Conservation (phyloP, 345 rosid genomes). For the Camelina sativa region DNA sequence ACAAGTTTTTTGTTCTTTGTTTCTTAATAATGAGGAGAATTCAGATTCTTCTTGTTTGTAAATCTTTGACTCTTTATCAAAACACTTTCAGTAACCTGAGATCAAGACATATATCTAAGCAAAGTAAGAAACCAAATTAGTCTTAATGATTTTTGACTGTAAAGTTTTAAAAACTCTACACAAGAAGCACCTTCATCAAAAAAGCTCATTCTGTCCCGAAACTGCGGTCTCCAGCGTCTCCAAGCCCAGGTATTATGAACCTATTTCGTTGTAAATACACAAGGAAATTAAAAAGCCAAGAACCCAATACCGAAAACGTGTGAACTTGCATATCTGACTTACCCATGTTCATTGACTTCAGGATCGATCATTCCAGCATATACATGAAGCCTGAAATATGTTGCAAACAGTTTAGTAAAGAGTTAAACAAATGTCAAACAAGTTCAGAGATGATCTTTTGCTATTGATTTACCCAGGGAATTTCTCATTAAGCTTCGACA, state of each 20-base stretch:
- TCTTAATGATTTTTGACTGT: background rate
- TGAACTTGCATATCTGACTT: conserved; percentile 25
- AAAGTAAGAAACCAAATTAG: background rate
- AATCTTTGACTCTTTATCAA: background rate
- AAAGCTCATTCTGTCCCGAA: conserved; percentile 62
- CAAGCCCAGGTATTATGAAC: conserved; percentile 95
- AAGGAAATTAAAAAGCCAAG: background rate
- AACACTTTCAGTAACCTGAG: background rate
- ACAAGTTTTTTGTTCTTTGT: conserved; percentile 11
- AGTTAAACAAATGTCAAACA: conserved; percentile 1
- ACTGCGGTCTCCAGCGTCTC: conserved; percentile 98
- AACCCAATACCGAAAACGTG: background rate
- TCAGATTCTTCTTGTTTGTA: background rate
- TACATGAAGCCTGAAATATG: conserved; percentile 76
- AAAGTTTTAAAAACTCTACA: background rate
- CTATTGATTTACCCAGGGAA: conserved; percentile 79
- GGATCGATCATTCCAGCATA: conserved; percentile 94
- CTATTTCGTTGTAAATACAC: conserved; percentile 41
- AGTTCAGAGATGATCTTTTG: conserved; percentile 14
- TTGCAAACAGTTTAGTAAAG: conserved; percentile 22
- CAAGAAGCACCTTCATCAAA: conserved; percentile 18
- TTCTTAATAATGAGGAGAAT: background rate
- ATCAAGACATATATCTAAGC: conserved; percentile 9
- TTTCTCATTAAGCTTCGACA: conserved; percentile 88
- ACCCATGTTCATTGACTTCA: conserved; percentile 83